These are phyloP conservation scores for Westerdykella sp. DNA, from an alignment of 2,329 filamentous ascomycete genomes.

Conservation along the genomic window DNA sequence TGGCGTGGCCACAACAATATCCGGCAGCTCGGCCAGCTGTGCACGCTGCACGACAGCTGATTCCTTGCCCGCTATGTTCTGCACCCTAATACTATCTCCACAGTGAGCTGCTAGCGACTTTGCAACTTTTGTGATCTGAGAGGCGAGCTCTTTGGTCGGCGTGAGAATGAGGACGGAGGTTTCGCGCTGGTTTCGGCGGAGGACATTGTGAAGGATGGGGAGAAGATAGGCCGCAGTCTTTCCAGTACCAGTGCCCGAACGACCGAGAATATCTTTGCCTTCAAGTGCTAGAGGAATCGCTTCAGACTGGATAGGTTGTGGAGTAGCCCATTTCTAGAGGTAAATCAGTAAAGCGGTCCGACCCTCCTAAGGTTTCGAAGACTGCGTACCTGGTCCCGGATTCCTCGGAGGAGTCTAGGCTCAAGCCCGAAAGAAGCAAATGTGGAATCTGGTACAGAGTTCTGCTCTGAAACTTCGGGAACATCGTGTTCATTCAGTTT, in stretches of 20 bases:
- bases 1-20: slow-evolving; percentile 87
- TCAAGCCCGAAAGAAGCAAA: slow-evolving; percentile 80
- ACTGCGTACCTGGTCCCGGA: slow-evolving; percentile 58
- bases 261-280: slow-evolving; percentile 83
- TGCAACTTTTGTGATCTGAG: slow-evolving; percentile 77
- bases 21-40: slow-evolving; percentile 75
- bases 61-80: slow-evolving; percentile 86
- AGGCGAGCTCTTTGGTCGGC: slow-evolving; percentile 87
- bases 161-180: slow-evolving; percentile 84
- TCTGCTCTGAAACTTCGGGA: slow-evolving; percentile 32
- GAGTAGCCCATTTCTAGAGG: slow-evolving; percentile 63
- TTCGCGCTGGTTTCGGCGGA: slow-evolving; percentile 67
- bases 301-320: slow-evolving; percentile 81
- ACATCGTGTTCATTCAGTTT: slow-evolving; percentile 46
- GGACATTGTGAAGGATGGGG: slow-evolving; percentile 76
- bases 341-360: not conserved
- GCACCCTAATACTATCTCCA: slow-evolving; percentile 70
- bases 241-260: slow-evolving; percentile 90
- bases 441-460: slow-evolving; percentile 34
- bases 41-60: slow-evolving; percentile 83
- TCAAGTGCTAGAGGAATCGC: slow-evolving; percentile 83
- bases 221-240: slow-evolving; percentile 96
- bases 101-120: slow-evolving; percentile 75
- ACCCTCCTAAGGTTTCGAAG: not conserved
- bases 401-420: slow-evolving; percentile 74